A percentile compares a stretch with the other conserved stretches of the same genome.
Evolutionary conservation across 306 rosid genomes (phyloP).

Genomic region (Parietaria judaica): DNA sequence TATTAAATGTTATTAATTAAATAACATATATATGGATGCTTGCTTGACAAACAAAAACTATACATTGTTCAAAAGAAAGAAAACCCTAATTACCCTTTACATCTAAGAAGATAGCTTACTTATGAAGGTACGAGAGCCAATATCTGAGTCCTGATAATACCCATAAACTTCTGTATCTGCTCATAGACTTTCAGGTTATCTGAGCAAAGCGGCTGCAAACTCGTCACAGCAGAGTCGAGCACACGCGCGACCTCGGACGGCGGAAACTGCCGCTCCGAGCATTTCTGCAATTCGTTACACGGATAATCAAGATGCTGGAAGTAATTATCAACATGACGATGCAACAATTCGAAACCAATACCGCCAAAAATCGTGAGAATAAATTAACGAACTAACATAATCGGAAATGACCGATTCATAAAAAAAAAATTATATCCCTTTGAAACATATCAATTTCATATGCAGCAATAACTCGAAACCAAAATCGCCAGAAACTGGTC

Average conservation of each 20-base stretch:
- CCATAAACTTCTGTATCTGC: conserved; percentile 91
- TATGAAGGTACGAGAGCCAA: conserved; percentile 78
- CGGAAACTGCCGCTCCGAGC: conserved; percentile 89
- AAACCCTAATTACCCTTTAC: not conserved
- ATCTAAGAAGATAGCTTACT: conserved; percentile 14
- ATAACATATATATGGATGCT: not conserved
- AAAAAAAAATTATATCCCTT: too few species aligned
- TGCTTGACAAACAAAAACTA: not conserved
- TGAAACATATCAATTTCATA: too few species aligned
- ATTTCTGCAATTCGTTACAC: conserved; percentile 58
- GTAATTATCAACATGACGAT: not conserved
- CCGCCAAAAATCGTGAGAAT: too few species aligned
- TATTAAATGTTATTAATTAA: too few species aligned
- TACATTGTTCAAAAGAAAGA: not conserved
- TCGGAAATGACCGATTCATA: too few species aligned
- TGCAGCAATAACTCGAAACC: too few species aligned
- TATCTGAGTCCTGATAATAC: conserved; percentile 84
- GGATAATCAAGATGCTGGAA: conserved; percentile 2
- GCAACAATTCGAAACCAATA: not conserved
- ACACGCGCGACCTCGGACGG: conserved; percentile 84
- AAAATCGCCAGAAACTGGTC: too few species aligned
- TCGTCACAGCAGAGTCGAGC: conserved; percentile 71
- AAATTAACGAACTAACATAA: too few species aligned
- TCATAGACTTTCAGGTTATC: conserved; percentile 67
- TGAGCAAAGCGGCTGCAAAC: conserved; percentile 66